Base-by-base conservation (phyloP, 2,329 filamentous ascomycete species). In the Lachnellula subtilissima region DNA sequence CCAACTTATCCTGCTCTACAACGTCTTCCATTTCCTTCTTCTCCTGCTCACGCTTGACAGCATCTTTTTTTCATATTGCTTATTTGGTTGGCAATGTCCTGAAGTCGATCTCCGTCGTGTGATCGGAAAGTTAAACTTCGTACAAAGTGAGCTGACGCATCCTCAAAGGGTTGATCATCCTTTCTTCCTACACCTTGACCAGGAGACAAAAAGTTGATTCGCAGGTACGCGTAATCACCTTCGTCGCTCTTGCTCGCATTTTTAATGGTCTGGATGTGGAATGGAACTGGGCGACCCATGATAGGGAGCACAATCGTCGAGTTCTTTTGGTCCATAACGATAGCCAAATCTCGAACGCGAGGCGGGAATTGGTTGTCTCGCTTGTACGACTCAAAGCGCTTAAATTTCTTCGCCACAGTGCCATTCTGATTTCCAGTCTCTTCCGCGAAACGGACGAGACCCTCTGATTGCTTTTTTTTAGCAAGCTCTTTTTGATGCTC, bases 21-120 rank as follows among this genome's bases (percentile, higher is more conserved):
- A 99, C 94, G 73, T 99, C 94, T 71, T 99, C 94, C 88, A 99
- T 88, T 66, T 99, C 93, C 76, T 99, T 99, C 84, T 97, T 97
- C 74, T 97, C 93, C 68, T 97, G 92, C 73, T 99, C 94, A 66
- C 91, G 89, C 73, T 96, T 92, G 43, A 90, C 84, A 5, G 89
- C 86, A 64, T 93, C 90, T 70, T 94, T 96, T 96, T 77, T 97
- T 96, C 78, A 99, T 87, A 69, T 97, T 94, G 11, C 91, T 93
- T 66, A 99, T 97, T 69, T 96, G 89, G 59, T 88, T 88, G 12
- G 91, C 88, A 64, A 99, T 94, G 67, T 95, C 90, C 56, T 90
- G 87, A 71, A 99, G 91, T 60, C 93, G 86, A 59, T 91, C 84
- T 56, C 91, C 87, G 69, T 97, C 90, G 60, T 89, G 88, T 19